Conservation (phyloP, 352 stramenopile genomes). For the Globisporangium irregulare region DNA sequence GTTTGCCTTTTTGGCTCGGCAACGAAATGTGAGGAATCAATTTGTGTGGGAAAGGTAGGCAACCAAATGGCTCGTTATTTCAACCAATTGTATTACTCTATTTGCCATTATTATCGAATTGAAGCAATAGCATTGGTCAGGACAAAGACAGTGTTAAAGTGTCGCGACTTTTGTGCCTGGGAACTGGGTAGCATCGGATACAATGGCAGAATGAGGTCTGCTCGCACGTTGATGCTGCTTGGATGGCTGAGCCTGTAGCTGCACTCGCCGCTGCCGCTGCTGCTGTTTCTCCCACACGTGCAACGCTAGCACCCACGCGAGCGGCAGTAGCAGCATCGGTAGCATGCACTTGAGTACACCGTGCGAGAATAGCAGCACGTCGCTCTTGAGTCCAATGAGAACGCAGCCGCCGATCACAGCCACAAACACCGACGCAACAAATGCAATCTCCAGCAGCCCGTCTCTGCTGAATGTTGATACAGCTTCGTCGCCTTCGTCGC, state of each 20-base stretch:
- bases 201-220: background rate
- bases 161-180: constrained; percentile 27
- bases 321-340: constrained; percentile 46
- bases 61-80: background rate
- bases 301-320: constrained; percentile 42
- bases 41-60: constrained; percentile 8
- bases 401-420: constrained; percentile 36
- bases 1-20: constrained; percentile 2
- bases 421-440: constrained; percentile 27
- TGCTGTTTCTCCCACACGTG: constrained; percentile 41
- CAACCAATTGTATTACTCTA: constrained; percentile 4
- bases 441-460: constrained; percentile 35
- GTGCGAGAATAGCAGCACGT: constrained; percentile 31
- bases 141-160: background rate
- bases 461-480: constrained; percentile 7
- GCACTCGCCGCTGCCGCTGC: background rate
- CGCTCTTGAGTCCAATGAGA: constrained; percentile 32
- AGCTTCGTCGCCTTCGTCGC: constrained; percentile 6
- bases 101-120: too few species aligned
- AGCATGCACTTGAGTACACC: constrained; percentile 38
- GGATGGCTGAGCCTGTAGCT: background rate
- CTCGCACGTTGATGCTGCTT: constrained; percentile 13
- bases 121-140: constrained; percentile 5
- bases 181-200: background rate
- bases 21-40: background rate